phyloP scores from a whole-genome alignment of 2,329 filamentous ascomycete species.

The Penicillium sp. region DNA sequence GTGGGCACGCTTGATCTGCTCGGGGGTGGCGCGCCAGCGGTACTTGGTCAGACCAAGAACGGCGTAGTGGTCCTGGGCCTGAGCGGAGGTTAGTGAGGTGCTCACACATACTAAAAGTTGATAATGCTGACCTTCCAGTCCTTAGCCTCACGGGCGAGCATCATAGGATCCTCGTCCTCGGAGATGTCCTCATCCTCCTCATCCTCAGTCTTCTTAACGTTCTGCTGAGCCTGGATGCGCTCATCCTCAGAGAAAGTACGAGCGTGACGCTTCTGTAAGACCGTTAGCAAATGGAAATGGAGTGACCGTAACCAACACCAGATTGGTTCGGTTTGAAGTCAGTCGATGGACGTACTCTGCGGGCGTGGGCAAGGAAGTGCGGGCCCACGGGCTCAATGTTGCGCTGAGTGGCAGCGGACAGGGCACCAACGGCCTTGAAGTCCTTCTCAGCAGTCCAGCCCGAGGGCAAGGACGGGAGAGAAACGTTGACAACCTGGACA shows the following conservation, averaged over 20 bases:
- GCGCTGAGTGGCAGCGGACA: conserved; percentile 73
- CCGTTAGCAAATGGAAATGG: conserved; percentile 15
- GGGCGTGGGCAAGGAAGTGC: conserved; percentile 95
- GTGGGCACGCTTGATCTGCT: conserved; percentile 98
- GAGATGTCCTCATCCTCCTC: conserved; percentile 86
- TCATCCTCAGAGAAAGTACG: conserved; percentile 99
- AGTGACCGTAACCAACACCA: background rate
- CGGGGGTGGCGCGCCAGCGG: conserved; percentile 86
- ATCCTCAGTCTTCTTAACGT: conserved; percentile 91
- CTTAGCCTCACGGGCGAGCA: conserved; percentile 90
- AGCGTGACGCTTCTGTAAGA: conserved; percentile 67
- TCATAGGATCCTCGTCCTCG: conserved; percentile 86
- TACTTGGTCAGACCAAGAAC: conserved; percentile 90
- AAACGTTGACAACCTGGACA: conserved; percentile 39
- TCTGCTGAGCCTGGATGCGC: conserved; percentile 90
- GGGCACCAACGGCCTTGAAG: conserved; percentile 74
- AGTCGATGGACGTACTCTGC: conserved; percentile 55
- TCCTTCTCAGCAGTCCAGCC: conserved; percentile 82
- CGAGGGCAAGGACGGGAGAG: conserved; percentile 66
- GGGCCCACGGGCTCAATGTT: conserved; percentile 94
- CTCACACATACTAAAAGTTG: background rate
- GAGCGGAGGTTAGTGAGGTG: conserved; percentile 10
- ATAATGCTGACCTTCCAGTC: conserved; percentile 81
- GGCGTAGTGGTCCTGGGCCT: conserved; percentile 96
- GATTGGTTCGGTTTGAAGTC: background rate